Percentiles rank a stretch among this genome's conserved stretches.
These are phyloP conservation scores for Ichthyophthirius multifiliis DNA, from an alignment of 169 alveolate species.

Conservation along the genomic window DNA sequence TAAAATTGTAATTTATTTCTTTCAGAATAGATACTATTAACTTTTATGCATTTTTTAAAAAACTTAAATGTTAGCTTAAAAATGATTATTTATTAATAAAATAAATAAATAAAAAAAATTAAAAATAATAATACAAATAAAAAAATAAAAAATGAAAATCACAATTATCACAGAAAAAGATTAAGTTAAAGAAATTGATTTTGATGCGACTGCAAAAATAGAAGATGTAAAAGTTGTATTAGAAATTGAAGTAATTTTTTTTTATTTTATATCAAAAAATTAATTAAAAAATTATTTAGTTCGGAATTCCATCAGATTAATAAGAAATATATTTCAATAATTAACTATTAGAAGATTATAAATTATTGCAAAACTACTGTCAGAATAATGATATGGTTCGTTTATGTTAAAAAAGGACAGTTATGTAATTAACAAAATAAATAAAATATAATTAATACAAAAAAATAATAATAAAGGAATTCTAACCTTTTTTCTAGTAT, in stretches of 20 bases:
- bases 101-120: conserved; percentile 6
- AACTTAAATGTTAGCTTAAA: no score
- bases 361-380: neutral
- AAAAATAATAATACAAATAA: conserved; percentile 9
- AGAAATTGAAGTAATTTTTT: conserved; percentile 16
- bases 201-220: conserved; percentile 34
- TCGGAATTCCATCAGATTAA: neutral
- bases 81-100: neutral
- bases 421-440: neutral
- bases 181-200: conserved; percentile 18
- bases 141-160: neutral
- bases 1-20: no score
- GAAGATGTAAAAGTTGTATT: conserved; percentile 30
- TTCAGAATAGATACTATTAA: no score
- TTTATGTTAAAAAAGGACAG: neutral
- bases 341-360: neutral
- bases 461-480: neutral
- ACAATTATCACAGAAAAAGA: neutral
- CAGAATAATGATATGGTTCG: neutral
- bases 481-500: neutral
- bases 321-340: neutral
- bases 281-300: neutral
- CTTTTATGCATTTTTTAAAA: no score
- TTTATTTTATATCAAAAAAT: neutral
- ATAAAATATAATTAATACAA: neutral